Evolutionary conservation across 805 yeast species (phyloP).

Genomic region (Monosporozyma solicola): DNA sequence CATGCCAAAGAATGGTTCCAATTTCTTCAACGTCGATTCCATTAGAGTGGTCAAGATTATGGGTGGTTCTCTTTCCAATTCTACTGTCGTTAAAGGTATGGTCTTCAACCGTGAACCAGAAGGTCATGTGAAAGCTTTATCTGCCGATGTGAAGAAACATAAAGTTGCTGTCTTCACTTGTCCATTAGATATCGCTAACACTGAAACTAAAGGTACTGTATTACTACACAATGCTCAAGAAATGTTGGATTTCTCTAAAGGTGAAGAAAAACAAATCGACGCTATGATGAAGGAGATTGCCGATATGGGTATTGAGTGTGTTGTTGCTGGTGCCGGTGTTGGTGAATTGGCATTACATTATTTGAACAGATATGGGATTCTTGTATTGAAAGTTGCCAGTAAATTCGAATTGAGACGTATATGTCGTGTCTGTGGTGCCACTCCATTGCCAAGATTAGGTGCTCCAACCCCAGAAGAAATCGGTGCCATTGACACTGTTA

Average conservation of each 20-base stretch:
- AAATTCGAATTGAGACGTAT: conserved; percentile 91
- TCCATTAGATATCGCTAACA: conserved; percentile 88
- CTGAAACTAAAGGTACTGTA: conserved; percentile 98
- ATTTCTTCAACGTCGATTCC: conserved; percentile 77
- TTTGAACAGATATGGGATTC: conserved; percentile 73
- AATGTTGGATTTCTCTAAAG: conserved; percentile 91
- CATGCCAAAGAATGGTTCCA: conserved; percentile 39
- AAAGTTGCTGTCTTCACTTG: conserved; percentile 90
- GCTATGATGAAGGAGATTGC: conserved; percentile 70
- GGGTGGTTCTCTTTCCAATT: conserved; percentile 73
- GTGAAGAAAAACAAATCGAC: conserved; percentile 92
- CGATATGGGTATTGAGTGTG: conserved; percentile 78
- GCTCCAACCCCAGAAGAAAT: conserved; percentile 93
- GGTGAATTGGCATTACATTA: conserved; percentile 93
- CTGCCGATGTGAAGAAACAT: conserved; percentile 38
- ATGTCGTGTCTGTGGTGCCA: conserved; percentile 94
- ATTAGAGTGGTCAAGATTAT: conserved; percentile 92
- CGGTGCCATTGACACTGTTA: conserved; percentile 81
- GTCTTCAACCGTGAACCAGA: conserved; percentile 98
- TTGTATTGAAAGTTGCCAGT: conserved; percentile 83
- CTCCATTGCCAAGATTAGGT: conserved; percentile 88
- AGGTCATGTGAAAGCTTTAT: conserved; percentile 64
- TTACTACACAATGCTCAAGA: conserved; percentile 91
- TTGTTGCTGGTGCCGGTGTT: conserved; percentile 88
- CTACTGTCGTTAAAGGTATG: conserved; percentile 91